phyloP scores from a whole-genome alignment of 1,284 basidiomycete species.

The Rhodotorula sp. region DNA sequence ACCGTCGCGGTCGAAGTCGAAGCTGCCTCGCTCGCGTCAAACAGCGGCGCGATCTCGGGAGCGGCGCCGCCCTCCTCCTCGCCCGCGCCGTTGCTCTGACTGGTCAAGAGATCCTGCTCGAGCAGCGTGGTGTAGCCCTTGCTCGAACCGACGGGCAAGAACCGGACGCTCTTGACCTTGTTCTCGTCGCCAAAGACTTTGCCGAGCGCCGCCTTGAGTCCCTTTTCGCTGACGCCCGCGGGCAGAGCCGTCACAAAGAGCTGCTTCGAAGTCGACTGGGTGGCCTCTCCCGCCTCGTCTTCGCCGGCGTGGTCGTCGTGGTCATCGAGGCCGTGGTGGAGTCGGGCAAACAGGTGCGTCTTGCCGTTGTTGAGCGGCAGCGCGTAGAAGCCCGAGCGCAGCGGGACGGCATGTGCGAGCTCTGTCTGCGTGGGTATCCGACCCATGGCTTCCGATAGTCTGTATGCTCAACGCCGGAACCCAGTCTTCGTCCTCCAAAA shows the following conservation, averaged over 20 bases:
- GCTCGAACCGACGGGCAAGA: not conserved
- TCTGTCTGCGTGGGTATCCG: slow-evolving; percentile 20
- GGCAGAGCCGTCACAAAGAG: slow-evolving; percentile 33
- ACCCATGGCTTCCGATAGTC: slow-evolving; percentile 3
- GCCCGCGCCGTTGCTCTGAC: not conserved
- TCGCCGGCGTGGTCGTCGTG: not conserved
- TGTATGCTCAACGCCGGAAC: not conserved
- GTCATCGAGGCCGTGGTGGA: slow-evolving; percentile 10
- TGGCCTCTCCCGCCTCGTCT: not conserved
- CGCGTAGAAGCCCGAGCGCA: slow-evolving; percentile 30
- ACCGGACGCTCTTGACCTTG: slow-evolving; percentile 15
- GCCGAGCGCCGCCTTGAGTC: slow-evolving; percentile 17
- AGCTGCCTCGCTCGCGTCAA: not conserved
- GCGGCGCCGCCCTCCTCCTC: not conserved
- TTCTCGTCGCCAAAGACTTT: slow-evolving; percentile 17
- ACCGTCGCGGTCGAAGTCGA: not conserved
- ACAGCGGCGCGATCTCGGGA: slow-evolving; percentile 6
- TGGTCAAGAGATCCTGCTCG: slow-evolving; percentile 8
- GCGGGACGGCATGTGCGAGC: not conserved
- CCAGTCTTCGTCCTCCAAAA: no score
- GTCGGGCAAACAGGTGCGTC: slow-evolving; percentile 20
- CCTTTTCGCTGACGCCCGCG: slow-evolving; percentile 16
- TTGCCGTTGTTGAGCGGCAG: slow-evolving; percentile 24
- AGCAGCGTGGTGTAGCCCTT: not conserved
- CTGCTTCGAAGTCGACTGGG: not conserved